Percentiles rank a stretch among this genome's conserved stretches.
Evolutionary conservation across 2,329 filamentous ascomycete species (phyloP).

Genomic region (Dothiorella sarmentorum): DNA sequence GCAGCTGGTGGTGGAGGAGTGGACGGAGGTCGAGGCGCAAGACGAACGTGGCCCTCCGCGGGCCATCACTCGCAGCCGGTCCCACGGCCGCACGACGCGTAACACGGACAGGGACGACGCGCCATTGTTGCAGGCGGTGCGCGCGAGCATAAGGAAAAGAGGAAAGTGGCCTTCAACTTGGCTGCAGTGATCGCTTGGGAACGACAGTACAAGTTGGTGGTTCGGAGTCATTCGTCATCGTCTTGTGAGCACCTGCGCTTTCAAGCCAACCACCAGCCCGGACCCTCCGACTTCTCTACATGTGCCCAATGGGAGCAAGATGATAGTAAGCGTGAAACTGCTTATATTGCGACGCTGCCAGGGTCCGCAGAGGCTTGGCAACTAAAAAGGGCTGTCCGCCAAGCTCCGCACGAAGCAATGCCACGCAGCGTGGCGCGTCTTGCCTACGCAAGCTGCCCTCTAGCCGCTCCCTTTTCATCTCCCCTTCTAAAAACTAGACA

Average conservation of each 20-base stretch:
- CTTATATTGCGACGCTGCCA: conserved; percentile 9
- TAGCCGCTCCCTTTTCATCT: neutral
- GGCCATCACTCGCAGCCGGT: conserved; percentile 16
- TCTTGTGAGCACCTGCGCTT: neutral
- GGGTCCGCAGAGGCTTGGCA: conserved; percentile 3
- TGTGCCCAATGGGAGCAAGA: neutral
- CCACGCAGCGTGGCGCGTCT: conserved; percentile 10
- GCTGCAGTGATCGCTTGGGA: neutral
- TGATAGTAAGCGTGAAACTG: conserved; percentile 4
- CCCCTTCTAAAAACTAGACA: neutral
- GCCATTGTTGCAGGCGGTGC: conserved; percentile 15
- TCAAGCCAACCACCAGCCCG: neutral
- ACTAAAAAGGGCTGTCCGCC: too few species aligned
- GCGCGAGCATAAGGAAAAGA: conserved; percentile 17
- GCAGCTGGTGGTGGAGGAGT: neutral
- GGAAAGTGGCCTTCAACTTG: neutral
- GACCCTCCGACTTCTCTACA: neutral
- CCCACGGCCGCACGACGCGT: conserved; percentile 15
- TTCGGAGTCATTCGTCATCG: conserved; percentile 16
- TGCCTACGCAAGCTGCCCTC: conserved; percentile 8
- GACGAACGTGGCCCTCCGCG: conserved; percentile 15
- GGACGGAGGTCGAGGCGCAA: conserved; percentile 11
- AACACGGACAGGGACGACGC: conserved; percentile 16
- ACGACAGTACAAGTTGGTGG: too few species aligned
- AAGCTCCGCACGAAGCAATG: too few species aligned